Evolutionary conservation across 169 alveolate genomes (phyloP).

Genomic region (Plasmodium berghei): DNA sequence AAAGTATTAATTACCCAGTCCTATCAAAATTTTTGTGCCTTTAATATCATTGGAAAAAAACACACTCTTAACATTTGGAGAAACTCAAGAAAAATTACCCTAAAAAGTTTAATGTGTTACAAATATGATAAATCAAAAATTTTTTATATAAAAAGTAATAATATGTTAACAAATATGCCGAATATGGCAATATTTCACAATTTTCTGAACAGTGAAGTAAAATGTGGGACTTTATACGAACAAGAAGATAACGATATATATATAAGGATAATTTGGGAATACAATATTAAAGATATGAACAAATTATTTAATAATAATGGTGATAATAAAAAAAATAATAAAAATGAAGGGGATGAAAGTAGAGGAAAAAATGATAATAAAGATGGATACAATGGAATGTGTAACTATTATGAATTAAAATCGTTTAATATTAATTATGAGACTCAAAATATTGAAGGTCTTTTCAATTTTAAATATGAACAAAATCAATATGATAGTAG

Average conservation of each 20-base stretch:
- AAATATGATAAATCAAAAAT: constrained; percentile 58
- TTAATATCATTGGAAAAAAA: constrained; percentile 74
- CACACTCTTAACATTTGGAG: constrained; percentile 71
- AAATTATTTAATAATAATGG: constrained; percentile 7
- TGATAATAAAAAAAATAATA: constrained; percentile 11
- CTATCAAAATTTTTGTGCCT: constrained; percentile 67
- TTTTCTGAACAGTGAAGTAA: constrained; percentile 63
- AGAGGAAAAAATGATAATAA: constrained; percentile 14
- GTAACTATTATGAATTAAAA: constrained; percentile 18
- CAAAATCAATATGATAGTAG: constrained; percentile 76
- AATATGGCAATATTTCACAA: constrained; percentile 33
- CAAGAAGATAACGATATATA: constrained; percentile 69
- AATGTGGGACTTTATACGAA: constrained; percentile 51
- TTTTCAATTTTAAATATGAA: constrained; percentile 75
- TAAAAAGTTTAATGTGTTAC: constrained; percentile 34
- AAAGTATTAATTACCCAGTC: constrained; percentile 74
- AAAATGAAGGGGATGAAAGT: constrained; percentile 10
- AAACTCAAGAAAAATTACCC: constrained; percentile 36
- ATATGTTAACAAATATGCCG: constrained; percentile 21
- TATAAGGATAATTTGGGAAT: constrained; percentile 67
- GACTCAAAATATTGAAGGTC: constrained; percentile 71
- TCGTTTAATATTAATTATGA: constrained; percentile 72
- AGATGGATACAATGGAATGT: constrained; percentile 7
- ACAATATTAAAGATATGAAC: constrained; percentile 7
- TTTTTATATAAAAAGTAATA: constrained; percentile 30